Evolutionary conservation across 176 grass and related monocot species (phyloP).

Genomic region (Poa annua): DNA sequence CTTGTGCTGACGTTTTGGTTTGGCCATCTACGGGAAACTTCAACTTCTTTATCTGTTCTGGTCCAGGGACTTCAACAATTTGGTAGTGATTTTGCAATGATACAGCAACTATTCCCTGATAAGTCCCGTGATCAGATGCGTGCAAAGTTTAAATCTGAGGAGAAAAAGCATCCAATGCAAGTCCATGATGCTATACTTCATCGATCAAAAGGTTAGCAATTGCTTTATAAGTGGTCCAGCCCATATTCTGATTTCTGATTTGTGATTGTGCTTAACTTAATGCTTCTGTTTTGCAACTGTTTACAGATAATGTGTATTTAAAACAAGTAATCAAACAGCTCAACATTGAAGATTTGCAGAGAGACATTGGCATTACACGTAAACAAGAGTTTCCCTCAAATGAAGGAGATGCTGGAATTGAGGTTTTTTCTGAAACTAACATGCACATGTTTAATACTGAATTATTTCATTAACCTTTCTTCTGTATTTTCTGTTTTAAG

Average conservation of each 20-base stretch:
- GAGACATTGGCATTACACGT: slow-evolving; percentile 20
- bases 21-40: slow-evolving; percentile 1
- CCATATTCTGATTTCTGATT: slow-evolving; percentile 26
- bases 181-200: slow-evolving; percentile 73
- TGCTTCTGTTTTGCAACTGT: slow-evolving; percentile 32
- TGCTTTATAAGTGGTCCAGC: slow-evolving; percentile 18
- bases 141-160: slow-evolving; percentile 81
- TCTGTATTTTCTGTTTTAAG: slow-evolving; percentile 20
- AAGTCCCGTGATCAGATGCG: slow-evolving; percentile 76
- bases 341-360: slow-evolving; percentile 49
- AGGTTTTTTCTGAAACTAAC: slow-evolving; percentile 30
- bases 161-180: slow-evolving; percentile 68
- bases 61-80: slow-evolving; percentile 85
- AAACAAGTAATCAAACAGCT: slow-evolving; percentile 81
- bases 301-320: slow-evolving; percentile 77
- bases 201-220: slow-evolving; percentile 58
- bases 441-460: neutral
- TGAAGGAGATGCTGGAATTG: slow-evolving; percentile 28
- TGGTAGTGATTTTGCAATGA: slow-evolving; percentile 96
- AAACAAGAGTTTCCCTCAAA: slow-evolving; percentile 44
- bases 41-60: slow-evolving; percentile 23
- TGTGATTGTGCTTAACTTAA: slow-evolving; percentile 21
- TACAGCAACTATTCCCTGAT: slow-evolving; percentile 84
- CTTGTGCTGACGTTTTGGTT: neutral
- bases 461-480: slow-evolving; percentile 3